phyloP scores from a whole-genome alignment of 2,329 filamentous ascomycete genomes.

The Fusarium sp. region DNA sequence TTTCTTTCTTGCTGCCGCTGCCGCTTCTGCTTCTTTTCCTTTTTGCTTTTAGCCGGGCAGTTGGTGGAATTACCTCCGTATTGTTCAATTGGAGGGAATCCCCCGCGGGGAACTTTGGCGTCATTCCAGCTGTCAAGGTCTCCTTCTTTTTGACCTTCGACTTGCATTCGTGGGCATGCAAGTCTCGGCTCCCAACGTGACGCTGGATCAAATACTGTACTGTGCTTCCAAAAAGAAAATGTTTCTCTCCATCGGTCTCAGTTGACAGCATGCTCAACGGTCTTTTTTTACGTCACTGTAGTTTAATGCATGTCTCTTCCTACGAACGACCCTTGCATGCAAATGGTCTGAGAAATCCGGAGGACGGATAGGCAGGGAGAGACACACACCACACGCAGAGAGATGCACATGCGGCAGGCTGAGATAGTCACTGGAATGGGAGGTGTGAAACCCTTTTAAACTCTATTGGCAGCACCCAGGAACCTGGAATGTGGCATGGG shows the following conservation, averaged over 20 bases:
- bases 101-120: neutral
- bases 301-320: neutral
- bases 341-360: neutral
- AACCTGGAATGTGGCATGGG: constrained; percentile 25
- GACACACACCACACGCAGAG: neutral
- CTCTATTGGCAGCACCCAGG: neutral
- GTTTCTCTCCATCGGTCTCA: constrained; percentile 7
- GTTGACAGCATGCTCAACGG: constrained; percentile 6
- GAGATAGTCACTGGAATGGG: constrained; percentile 7
- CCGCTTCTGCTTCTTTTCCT: constrained; percentile 4
- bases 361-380: constrained; percentile 25
- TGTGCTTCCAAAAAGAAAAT: neutral
- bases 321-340: constrained; percentile 21
- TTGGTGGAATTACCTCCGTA: neutral
- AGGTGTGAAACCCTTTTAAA: neutral
- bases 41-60: constrained; percentile 4
- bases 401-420: too few relatives aligned
- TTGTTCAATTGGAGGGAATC: neutral
- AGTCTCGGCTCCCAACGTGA: constrained; percentile 37
- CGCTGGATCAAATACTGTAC: constrained; percentile 17
- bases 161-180: constrained; percentile 12
- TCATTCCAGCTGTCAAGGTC: constrained; percentile 25
- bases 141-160: neutral
- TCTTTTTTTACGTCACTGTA: neutral
- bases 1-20: neutral